Evolutionary conservation across 2,329 filamentous ascomycete genomes (phyloP).

Genomic region (Cucurbitaria berberidis): DNA sequence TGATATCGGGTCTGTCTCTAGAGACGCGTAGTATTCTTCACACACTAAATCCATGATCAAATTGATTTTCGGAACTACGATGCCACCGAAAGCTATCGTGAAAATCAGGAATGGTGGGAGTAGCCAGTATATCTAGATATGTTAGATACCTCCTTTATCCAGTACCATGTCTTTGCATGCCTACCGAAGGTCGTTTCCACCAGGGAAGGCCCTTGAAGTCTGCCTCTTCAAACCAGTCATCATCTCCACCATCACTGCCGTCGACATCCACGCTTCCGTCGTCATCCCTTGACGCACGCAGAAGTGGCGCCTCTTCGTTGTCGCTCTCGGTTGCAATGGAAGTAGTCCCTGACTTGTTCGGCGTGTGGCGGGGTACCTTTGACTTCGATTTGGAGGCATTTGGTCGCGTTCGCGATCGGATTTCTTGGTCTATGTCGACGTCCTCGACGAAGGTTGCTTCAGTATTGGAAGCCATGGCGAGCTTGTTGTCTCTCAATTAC

Average conservation of each 20-base stretch:
- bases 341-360: constrained; percentile 21
- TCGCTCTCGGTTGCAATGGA: constrained; percentile 20
- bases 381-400: constrained; percentile 16
- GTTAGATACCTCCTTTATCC: constrained; percentile 12
- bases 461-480: constrained; percentile 29
- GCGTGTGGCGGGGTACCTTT: constrained; percentile 13
- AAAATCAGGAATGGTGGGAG: constrained; percentile 80
- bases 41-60: constrained; percentile 86
- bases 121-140: constrained; percentile 76
- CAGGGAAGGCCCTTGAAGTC: constrained; percentile 53
- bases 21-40: constrained; percentile 76
- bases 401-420: constrained; percentile 21
- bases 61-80: constrained; percentile 85
- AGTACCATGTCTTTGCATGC: constrained; percentile 11
- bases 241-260: constrained; percentile 9
- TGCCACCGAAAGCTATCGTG: constrained; percentile 83
- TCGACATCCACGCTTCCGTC: constrained; percentile 18
- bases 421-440: constrained; percentile 35
- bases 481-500: not conserved
- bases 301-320: constrained; percentile 38
- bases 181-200: constrained; percentile 60
- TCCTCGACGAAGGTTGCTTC: constrained; percentile 41
- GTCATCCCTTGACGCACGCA: constrained; percentile 21
- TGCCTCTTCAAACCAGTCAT: constrained; percentile 42
- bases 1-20: constrained; percentile 44